Evolutionary conservation across 805 yeast species (phyloP).

Genomic region (Pichia thaimueangensis): DNA sequence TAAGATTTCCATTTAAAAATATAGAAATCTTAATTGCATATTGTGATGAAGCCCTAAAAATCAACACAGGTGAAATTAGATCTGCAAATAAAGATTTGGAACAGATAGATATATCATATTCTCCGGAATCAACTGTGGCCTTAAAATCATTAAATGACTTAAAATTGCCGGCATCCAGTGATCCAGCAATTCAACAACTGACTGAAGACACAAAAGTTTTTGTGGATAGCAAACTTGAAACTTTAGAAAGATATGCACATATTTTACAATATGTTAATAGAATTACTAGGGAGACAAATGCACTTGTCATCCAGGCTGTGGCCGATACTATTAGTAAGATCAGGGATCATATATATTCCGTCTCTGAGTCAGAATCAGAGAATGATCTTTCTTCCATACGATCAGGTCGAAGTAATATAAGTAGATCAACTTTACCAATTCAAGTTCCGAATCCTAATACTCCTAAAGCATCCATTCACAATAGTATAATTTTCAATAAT

Average conservation of each 20-base stretch:
- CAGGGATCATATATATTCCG: conserved; percentile 28
- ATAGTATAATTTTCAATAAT: conserved; percentile 19
- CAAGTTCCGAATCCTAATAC: conserved; percentile 15
- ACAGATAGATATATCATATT: conserved; percentile 32
- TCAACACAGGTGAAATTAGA: conserved; percentile 64
- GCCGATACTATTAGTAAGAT: conserved; percentile 55
- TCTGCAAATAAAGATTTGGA: conserved; percentile 18
- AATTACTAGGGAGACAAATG: conserved; percentile 73
- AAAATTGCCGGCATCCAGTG: conserved; percentile 46
- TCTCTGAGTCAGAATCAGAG: conserved; percentile 21
- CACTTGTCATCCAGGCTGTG: conserved; percentile 55
- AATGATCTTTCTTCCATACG: conserved; percentile 9
- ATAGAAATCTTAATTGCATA: conserved; percentile 52
- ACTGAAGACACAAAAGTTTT: conserved; percentile 61
- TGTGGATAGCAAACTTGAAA: conserved; percentile 60
- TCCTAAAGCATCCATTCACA: conserved; percentile 5
- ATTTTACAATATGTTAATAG: conserved; percentile 68
- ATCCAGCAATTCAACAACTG: conserved; percentile 56
- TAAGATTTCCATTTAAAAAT: conserved; percentile 58
- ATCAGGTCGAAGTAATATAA: conserved; percentile 8
- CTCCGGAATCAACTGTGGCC: conserved; percentile 58
- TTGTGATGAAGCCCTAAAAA: conserved; percentile 66
- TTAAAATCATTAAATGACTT: conserved; percentile 38
- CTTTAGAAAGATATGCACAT: conserved; percentile 64
- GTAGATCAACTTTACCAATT: neutral